Evolutionary conservation across 2,329 filamentous ascomycete species (phyloP).

Genomic region (Mariannaea sp.): DNA sequence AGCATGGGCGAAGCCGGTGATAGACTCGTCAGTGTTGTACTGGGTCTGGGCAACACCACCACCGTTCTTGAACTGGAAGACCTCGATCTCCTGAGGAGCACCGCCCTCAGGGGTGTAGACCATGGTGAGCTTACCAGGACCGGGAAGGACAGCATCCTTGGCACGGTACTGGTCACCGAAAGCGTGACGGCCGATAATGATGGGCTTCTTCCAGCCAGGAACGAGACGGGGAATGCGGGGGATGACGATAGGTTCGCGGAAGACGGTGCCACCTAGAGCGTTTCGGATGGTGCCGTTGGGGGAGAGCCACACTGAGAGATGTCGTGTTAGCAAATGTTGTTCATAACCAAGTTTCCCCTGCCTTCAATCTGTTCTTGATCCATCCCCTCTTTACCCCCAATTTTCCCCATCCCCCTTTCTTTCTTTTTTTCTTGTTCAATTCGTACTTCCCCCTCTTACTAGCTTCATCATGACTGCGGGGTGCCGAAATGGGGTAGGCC

Average conservation of each 20-base stretch:
- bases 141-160: constrained; percentile 84
- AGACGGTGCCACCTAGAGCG: constrained; percentile 87
- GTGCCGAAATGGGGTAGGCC: constrained; percentile 5
- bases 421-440: constrained; percentile 6
- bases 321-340: constrained; percentile 27
- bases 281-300: constrained; percentile 90
- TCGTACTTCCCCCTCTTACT: neutral
- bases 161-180: constrained; percentile 99
- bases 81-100: constrained; percentile 82
- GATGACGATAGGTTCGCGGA: constrained; percentile 98
- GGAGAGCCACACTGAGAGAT: constrained; percentile 86
- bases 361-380: neutral
- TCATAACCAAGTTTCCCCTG: constrained; percentile 5
- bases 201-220: constrained; percentile 97
- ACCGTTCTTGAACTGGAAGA: constrained; percentile 84
- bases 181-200: constrained; percentile 97
- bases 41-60: constrained; percentile 92
- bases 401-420: too few species aligned
- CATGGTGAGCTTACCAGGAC: constrained; percentile 88
- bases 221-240: constrained; percentile 90
- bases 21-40: constrained; percentile 98
- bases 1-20: constrained; percentile 91
- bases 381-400: neutral
- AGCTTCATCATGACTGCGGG: constrained; percentile 31
- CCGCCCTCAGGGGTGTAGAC: constrained; percentile 88